Evolutionary conservation across 2,329 filamentous ascomycete species (phyloP).

Genomic region (Fusarium algeriense): DNA sequence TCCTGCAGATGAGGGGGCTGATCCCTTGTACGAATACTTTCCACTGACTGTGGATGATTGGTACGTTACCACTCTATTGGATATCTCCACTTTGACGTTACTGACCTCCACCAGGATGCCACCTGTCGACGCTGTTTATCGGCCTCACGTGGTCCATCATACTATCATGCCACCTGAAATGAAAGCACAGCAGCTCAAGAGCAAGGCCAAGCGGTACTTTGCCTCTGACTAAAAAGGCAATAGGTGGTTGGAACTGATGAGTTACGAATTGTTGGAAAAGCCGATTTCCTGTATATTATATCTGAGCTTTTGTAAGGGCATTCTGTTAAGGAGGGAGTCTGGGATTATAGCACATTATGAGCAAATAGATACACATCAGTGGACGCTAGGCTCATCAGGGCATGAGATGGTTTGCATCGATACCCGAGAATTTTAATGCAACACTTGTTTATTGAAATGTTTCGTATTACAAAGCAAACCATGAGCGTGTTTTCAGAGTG

Average conservation of each 20-base stretch:
- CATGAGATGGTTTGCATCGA: conserved; percentile 31
- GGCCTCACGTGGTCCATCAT: conserved; percentile 94
- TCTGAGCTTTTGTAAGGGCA: background rate
- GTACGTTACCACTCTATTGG: conserved; percentile 55
- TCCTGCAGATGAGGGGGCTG: conserved; percentile 80
- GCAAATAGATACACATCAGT: conserved; percentile 12
- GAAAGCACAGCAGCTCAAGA: conserved; percentile 75
- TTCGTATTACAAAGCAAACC: background rate
- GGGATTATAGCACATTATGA: conserved; percentile 5
- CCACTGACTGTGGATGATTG: conserved; percentile 91
- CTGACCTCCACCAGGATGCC: conserved; percentile 71
- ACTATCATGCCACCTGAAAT: conserved; percentile 77
- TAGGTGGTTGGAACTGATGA: conserved; percentile 30
- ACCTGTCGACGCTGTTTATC: conserved; percentile 88
- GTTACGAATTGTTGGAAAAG: conserved; percentile 39
- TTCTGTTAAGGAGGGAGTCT: conserved; percentile 11
- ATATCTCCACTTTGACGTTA: conserved; percentile 2
- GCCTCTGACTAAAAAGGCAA: conserved; percentile 65
- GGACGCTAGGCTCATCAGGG: conserved; percentile 15
- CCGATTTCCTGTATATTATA: conserved; percentile 35
- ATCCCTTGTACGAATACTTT: conserved; percentile 94
- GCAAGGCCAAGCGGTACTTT: conserved; percentile 79
- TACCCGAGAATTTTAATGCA: conserved; percentile 39
- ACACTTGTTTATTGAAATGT: background rate
- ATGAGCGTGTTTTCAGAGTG: background rate